Evolutionary conservation across 1,284 basidiomycete genomes (phyloP).

Genomic region (Puccinia hordei): DNA sequence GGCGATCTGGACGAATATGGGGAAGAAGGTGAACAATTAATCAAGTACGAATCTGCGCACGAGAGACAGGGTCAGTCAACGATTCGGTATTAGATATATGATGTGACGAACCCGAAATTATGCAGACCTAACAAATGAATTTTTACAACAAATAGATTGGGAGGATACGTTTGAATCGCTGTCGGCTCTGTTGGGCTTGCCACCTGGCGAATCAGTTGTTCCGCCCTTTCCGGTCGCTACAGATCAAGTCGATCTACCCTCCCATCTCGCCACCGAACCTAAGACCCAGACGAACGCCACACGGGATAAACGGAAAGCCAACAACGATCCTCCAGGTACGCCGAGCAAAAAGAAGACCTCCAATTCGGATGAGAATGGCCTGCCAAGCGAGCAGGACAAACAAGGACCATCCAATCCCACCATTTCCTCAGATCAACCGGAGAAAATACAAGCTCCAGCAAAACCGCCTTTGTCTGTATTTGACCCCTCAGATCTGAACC

Average conservation of each 20-base stretch:
- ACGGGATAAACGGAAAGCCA: constrained; percentile 34
- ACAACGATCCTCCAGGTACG: constrained; percentile 30
- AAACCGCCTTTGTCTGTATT: constrained; percentile 32
- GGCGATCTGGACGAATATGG: constrained; percentile 87
- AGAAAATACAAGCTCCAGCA: not conserved
- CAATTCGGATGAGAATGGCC: constrained; percentile 51
- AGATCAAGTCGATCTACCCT: not conserved
- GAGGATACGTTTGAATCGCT: constrained; percentile 60
- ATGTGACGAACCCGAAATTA: not conserved
- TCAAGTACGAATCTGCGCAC: constrained; percentile 71
- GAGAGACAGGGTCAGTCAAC: constrained; percentile 66
- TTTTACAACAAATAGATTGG: constrained; percentile 72
- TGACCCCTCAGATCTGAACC: constrained; percentile 52
- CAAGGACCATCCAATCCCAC: not conserved
- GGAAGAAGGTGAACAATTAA: constrained; percentile 62
- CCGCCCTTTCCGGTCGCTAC: constrained; percentile 33
- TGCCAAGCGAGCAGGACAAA: constrained; percentile 51
- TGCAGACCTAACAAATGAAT: not conserved
- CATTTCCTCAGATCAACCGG: not conserved
- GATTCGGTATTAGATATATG: not conserved
- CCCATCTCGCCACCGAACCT: constrained; percentile 1
- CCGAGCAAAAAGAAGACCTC: constrained; percentile 52
- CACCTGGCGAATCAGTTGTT: constrained; percentile 23
- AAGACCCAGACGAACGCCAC: not conserved
- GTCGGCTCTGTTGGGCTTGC: constrained; percentile 1